Evolutionary conservation across 768 basidiomycete genomes (phyloP).

Genomic region (Naematelia encephala): DNA sequence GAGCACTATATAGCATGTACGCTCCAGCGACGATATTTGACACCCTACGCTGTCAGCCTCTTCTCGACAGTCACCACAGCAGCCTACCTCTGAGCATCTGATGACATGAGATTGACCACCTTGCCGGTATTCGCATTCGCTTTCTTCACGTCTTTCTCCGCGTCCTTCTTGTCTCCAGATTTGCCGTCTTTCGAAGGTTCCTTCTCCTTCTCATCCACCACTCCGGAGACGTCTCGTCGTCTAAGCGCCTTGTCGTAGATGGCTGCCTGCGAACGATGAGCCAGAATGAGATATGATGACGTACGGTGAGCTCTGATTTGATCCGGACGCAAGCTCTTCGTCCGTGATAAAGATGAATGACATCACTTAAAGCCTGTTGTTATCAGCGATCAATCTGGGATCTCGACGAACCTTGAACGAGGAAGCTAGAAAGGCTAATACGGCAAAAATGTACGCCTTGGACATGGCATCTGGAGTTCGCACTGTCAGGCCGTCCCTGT

Average conservation of each 20-base stretch:
- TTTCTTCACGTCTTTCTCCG: slow-evolving; percentile 35
- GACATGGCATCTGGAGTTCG: slow-evolving; percentile 58
- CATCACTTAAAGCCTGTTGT: slow-evolving; percentile 38
- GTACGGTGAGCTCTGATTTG: slow-evolving; percentile 64
- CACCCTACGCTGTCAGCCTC: slow-evolving; percentile 14
- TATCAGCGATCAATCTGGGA: slow-evolving; percentile 2
- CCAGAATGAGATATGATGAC: background rate
- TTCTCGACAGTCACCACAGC: background rate
- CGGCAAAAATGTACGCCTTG: slow-evolving; percentile 72
- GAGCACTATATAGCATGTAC: slow-evolving; percentile 53
- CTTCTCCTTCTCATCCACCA: slow-evolving; percentile 52
- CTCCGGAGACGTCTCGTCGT: slow-evolving; percentile 76
- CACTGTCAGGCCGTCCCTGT: slow-evolving; percentile 39
- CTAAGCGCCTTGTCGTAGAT: slow-evolving; percentile 86
- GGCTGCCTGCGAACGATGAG: slow-evolving; percentile 18
- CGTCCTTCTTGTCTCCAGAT: slow-evolving; percentile 46
- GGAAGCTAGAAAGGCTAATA: slow-evolving; percentile 66
- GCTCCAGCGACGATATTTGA: slow-evolving; percentile 30
- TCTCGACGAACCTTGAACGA: slow-evolving; percentile 55
- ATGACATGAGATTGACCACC: slow-evolving; percentile 82
- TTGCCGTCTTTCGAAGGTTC: slow-evolving; percentile 13
- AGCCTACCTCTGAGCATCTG: slow-evolving; percentile 25
- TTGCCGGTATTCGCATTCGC: slow-evolving; percentile 79
- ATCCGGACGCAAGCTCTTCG: slow-evolving; percentile 72
- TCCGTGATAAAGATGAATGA: slow-evolving; percentile 59